Base-by-base conservation (phyloP, 1,284 basidiomycete genomes). In the Wolfiporia cocos region DNA sequence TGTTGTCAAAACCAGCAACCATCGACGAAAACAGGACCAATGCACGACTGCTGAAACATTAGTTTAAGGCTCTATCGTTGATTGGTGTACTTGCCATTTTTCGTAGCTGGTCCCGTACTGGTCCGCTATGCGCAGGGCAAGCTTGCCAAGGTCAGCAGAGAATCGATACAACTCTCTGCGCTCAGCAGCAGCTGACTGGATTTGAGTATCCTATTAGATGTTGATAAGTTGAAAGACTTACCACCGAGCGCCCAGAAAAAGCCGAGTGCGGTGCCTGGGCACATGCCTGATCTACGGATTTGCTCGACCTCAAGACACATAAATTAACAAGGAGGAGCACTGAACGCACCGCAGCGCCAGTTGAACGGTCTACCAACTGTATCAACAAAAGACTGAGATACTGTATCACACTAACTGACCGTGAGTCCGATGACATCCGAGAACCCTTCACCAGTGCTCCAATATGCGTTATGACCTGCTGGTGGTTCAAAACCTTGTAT, bases 161-260 rank as follows among this genome's bases (percentile, higher is more conserved):
- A 85, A 82, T 3, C 78, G 69, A 61, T 80, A 82, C 12, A 81
- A 54, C 42, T 76, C 77, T 49, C 74, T 64, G 46, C 70, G 58
- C 54, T 83, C 81, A 3, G 77, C 78, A 22, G 74, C 73, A 49
- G 71, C 75, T 78, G 5, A n/a, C n/a, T n/a, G n/a, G n/a, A n/a
- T n/a, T n/a, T n/a, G n/a, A n/a, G n/a, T n/a, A n/a, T n/a, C n/a
- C n/a, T n/a, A n/a, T n/a, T n/a, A n/a, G n/a, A n/a, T n/a, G n/a
- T n/a, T n/a, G n/a, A n/a, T n/a, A n/a, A n/a, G 19, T 5, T 12
- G 9, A 20, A 7, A 14, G 20, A 50, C 59, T 21, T 50, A 79
- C 79, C 77, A 59, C 73, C 75, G 5, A 83, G 57, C n/a, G 74
- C 73, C 78, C 78, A 85, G 53, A 84, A 80, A 56, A 86, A 81